Evolutionary conservation across 2,329 filamentous ascomycete species (phyloP).

Genomic region (Acephala macrosclerotiorum): DNA sequence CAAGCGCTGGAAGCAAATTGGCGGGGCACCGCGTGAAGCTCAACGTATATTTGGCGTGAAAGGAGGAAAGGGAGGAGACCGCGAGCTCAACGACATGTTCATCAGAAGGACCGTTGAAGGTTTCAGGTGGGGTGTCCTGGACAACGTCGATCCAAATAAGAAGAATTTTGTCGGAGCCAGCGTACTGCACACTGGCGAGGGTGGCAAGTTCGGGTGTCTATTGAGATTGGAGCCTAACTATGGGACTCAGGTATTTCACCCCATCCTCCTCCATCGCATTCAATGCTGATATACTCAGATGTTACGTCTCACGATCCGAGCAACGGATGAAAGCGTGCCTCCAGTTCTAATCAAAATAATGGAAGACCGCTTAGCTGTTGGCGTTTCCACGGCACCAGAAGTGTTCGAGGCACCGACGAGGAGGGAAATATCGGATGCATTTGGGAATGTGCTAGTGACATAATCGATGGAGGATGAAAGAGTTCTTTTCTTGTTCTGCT

Average conservation of each 20-base stretch:
- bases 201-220: conserved; percentile 93
- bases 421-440: conserved; percentile 43
- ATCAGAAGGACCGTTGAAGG: conserved; percentile 79
- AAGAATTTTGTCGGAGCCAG: conserved; percentile 95
- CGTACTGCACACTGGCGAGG: conserved; percentile 81
- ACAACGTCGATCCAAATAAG: conserved; percentile 86
- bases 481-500: background rate
- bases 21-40: conserved; percentile 83
- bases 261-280: background rate
- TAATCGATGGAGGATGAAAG: conserved; percentile 17
- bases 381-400: conserved; percentile 44
- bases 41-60: conserved; percentile 83
- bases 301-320: conserved; percentile 92
- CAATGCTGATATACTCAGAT: conserved; percentile 66
- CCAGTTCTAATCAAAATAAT: conserved; percentile 82
- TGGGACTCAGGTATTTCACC: conserved; percentile 76
- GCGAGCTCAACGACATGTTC: conserved; percentile 74
- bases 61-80: conserved; percentile 58
- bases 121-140: conserved; percentile 88
- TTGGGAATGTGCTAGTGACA: conserved; percentile 42
- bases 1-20: conserved; percentile 99
- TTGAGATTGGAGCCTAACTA: conserved; percentile 95
- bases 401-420: conserved; percentile 34
- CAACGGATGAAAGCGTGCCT: conserved; percentile 90
- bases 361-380: conserved; percentile 78